Percentiles rank a stretch among this genome's conserved stretches.
Conservation (phyloP, 2,329 filamentous ascomycete genomes). For the Hypomyces rosellus region DNA sequence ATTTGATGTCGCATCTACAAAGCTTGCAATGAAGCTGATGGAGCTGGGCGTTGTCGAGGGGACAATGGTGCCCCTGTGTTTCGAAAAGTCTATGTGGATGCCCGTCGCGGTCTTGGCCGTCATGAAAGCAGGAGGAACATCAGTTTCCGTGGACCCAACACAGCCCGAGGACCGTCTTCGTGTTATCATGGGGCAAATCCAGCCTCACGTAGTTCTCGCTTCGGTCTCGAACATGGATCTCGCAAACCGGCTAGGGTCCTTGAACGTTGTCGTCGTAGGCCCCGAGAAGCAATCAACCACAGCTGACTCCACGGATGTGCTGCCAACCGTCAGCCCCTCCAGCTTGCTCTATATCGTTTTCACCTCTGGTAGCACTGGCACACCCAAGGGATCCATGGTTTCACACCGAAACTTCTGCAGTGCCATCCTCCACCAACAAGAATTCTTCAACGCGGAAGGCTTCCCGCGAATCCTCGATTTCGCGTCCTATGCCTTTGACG, state of each 20-base stretch:
- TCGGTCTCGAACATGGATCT: too few relatives aligned
- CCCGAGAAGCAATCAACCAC: not conserved
- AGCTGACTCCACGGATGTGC: too few relatives aligned
- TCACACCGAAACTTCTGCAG: not conserved
- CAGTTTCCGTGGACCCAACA: not conserved
- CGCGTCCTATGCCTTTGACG: constrained; percentile 4
- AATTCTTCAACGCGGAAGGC: not conserved
- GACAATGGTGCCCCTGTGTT: not conserved
- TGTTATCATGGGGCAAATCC: not conserved
- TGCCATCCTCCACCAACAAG: not conserved
- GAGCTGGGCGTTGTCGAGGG: too few relatives aligned
- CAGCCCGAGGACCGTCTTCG: not conserved
- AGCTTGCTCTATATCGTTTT: constrained; percentile 35
- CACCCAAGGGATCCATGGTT: constrained; percentile 40
- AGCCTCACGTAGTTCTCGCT: too few relatives aligned
- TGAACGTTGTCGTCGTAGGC: too few relatives aligned
- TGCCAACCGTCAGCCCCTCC: not conserved
- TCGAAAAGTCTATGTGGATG: not conserved
- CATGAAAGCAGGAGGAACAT: not conserved
- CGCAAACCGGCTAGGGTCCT: too few relatives aligned
- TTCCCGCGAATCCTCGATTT: constrained; percentile 14
- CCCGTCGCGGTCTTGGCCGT: not conserved
- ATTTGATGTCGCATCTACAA: not conserved
- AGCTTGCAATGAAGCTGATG: too few relatives aligned
- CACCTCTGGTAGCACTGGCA: constrained; percentile 46